Evolutionary conservation across 1,284 basidiomycete species (phyloP), one percentile per base, ranked within the genome.

Genomic region (Chalciporus sp.): DNA sequence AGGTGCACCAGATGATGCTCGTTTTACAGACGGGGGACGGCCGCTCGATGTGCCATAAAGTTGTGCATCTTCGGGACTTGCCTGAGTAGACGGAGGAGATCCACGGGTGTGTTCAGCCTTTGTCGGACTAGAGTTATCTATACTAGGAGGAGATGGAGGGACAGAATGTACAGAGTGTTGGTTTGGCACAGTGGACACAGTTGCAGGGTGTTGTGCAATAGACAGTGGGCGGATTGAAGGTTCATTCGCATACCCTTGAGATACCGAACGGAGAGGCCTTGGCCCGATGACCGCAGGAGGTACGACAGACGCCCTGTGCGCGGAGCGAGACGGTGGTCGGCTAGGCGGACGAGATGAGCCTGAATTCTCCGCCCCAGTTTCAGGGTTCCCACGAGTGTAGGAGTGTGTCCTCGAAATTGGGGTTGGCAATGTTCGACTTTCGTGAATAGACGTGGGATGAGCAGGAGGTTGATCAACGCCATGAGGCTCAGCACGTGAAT

Each of bases 241-340:
- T 3, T 72, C 71, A 37, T 58, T 65, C n/a, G 53, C 52, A 42
- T 59, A 56, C n/a, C 64, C 67, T 29, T 71, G 67, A 9, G 71
- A 72, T 50, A 44, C 47, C 8, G 67, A 68, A 56, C 70, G 67
- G 20, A 47, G 43, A 51, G 69, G 62, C 20, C 71, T 69, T 16
- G 67, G 63, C 2, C 70, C 71, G 46, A 54, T 28, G 10, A 72
- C 65, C 39, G 55, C 47, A 40, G 65, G 59, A 49, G 71, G 67
- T 31, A 53, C 55, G 7, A 48, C 10, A 12, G 70, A 57, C 17
- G 39, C 50, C 55, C 62, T 68, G 26, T 67, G 58, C 2, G 65
- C 52, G 42, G 65, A 56, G 33, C 63, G 71, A 35, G 69, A 69
- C 14, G 60, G 62, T 28, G 69, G 68, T 39, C 66, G 68, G 19